A percentile compares a stretch with the other conserved stretches of the same genome.
phyloP scores from a whole-genome alignment of 441 rosid species.

The Erodium texanum region DNA sequence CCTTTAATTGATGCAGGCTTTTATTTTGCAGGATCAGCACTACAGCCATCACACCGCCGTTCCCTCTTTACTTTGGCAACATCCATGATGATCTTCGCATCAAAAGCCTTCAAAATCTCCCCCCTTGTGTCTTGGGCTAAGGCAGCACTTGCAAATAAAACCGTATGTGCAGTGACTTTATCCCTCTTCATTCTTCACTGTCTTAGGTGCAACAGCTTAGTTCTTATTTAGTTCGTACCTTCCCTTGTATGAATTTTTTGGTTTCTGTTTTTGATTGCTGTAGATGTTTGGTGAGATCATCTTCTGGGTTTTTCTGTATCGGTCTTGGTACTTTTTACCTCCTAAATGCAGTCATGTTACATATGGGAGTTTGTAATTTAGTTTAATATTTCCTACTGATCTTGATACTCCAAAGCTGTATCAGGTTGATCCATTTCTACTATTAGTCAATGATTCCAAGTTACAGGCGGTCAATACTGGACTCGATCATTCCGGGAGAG shows the following conservation, averaged over 20 bases:
- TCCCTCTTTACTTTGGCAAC: constrained; percentile 79
- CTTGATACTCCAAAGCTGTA: constrained; percentile 7
- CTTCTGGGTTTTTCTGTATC: neutral
- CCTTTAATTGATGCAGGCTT: constrained; percentile 12
- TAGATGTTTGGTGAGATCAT: neutral
- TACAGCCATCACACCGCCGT: constrained; percentile 67
- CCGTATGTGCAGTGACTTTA: constrained; percentile 30
- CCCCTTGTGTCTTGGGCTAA: constrained; percentile 49
- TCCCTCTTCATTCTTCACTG: no score
- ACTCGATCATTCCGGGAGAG: constrained; percentile 21
- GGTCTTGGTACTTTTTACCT: neutral
- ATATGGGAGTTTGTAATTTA: neutral
- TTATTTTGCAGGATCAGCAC: constrained; percentile 42
- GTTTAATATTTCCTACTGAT: constrained; percentile 8
- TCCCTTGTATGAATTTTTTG: neutral
- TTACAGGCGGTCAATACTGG: constrained; percentile 43
- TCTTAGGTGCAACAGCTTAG: no score
- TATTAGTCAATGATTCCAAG: constrained; percentile 58
- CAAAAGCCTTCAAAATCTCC: constrained; percentile 55
- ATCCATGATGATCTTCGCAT: constrained; percentile 78
- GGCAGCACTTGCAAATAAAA: constrained; percentile 44
- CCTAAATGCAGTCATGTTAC: neutral
- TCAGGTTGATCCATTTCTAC: constrained; percentile 77
- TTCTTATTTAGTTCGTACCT: neutral
- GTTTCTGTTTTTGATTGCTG: neutral